A percentile compares a stretch with the other conserved stretches of the same genome.
Conservation (phyloP, 2,329 filamentous ascomycete genomes). For the Epichloe elymi region DNA sequence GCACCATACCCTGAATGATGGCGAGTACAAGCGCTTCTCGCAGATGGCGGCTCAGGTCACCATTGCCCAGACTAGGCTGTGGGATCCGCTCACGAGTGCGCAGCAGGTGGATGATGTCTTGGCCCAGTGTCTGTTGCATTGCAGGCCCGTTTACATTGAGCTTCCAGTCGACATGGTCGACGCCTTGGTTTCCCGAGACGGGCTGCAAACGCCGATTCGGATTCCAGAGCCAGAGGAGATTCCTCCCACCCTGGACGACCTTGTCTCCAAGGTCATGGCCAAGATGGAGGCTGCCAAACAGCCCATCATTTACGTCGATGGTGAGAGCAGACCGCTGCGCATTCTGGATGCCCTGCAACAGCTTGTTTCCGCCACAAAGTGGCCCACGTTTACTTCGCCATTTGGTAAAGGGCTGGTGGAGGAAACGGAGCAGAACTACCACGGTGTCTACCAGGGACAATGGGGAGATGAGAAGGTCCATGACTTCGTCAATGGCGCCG, state of each 20-base stretch:
- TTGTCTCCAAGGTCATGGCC: constrained; percentile 22
- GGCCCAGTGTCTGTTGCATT: constrained; percentile 33
- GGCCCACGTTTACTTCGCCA: constrained; percentile 33
- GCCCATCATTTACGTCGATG: constrained; percentile 39
- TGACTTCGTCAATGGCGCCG: constrained; percentile 25
- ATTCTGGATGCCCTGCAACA: constrained; percentile 28
- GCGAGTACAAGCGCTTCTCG: constrained; percentile 36
- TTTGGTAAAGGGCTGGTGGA: constrained; percentile 38
- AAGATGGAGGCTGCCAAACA: constrained; percentile 31
- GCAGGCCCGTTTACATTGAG: constrained; percentile 42
- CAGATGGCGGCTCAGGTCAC: constrained; percentile 37
- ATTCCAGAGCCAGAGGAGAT: constrained; percentile 4
- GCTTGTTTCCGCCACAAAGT: constrained; percentile 28
- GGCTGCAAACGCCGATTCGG: constrained; percentile 11
- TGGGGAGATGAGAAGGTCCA: constrained; percentile 23
- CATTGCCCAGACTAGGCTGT: constrained; percentile 30
- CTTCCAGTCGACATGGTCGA: constrained; percentile 40
- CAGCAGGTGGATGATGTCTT: constrained; percentile 25
- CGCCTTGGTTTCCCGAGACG: constrained; percentile 18
- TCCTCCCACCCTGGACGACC: constrained; percentile 11
- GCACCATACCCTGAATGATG: constrained; percentile 44
- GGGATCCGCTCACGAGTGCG: constrained; percentile 29
- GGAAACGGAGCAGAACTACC: constrained; percentile 31
- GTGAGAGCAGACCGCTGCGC: constrained; percentile 29
- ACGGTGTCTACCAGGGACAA: constrained; percentile 33